A percentile compares a stretch with the other conserved stretches of the same genome.
phyloP scores from a whole-genome alignment of 2,329 filamentous ascomycete species.

The Phaeosphaeriaceae sp. region DNA sequence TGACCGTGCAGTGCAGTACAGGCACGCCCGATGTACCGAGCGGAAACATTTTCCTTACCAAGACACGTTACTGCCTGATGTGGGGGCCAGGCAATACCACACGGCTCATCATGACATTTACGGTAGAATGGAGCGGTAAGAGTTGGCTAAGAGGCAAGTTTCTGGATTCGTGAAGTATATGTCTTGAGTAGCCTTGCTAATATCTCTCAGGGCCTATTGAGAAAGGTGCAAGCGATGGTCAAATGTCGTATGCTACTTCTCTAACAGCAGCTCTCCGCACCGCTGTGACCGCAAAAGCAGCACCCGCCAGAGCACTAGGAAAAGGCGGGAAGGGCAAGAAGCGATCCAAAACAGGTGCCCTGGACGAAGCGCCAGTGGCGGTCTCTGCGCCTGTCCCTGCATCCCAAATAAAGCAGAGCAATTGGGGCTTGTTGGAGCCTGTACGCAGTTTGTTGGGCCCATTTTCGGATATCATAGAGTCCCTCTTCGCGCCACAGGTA shows the following conservation, averaged over 20 bases:
- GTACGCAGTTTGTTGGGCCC: slow-evolving; percentile 73
- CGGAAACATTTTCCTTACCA: slow-evolving; percentile 87
- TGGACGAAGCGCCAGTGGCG: slow-evolving; percentile 51
- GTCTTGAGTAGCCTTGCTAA: slow-evolving; percentile 11
- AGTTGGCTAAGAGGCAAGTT: slow-evolving; percentile 91
- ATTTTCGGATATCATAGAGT: slow-evolving; percentile 70
- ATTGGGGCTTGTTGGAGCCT: slow-evolving; percentile 84
- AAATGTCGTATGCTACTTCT: slow-evolving; percentile 81
- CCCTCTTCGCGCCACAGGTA: slow-evolving; percentile 77
- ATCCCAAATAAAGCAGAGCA: slow-evolving; percentile 39
- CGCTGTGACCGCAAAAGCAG: slow-evolving; percentile 68
- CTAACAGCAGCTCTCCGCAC: slow-evolving; percentile 76
- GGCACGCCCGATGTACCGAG: slow-evolving; percentile 95
- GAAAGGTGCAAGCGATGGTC: slow-evolving; percentile 91
- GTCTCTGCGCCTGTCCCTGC: slow-evolving; percentile 40
- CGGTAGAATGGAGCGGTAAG: slow-evolving; percentile 95
- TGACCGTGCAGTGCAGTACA: slow-evolving; percentile 81
- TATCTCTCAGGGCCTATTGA: slow-evolving; percentile 79
- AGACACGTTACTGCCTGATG: slow-evolving; percentile 92
- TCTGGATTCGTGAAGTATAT: slow-evolving; percentile 30
- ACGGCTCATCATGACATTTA: slow-evolving; percentile 83
- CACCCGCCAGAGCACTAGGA: slow-evolving; percentile 53
- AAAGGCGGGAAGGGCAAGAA: slow-evolving; percentile 62
- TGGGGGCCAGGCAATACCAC: slow-evolving; percentile 91
- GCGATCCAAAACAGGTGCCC: slow-evolving; percentile 61